phyloP scores from a whole-genome alignment of 2,329 filamentous ascomycete species.

The Trichoderma afroharzianum region DNA sequence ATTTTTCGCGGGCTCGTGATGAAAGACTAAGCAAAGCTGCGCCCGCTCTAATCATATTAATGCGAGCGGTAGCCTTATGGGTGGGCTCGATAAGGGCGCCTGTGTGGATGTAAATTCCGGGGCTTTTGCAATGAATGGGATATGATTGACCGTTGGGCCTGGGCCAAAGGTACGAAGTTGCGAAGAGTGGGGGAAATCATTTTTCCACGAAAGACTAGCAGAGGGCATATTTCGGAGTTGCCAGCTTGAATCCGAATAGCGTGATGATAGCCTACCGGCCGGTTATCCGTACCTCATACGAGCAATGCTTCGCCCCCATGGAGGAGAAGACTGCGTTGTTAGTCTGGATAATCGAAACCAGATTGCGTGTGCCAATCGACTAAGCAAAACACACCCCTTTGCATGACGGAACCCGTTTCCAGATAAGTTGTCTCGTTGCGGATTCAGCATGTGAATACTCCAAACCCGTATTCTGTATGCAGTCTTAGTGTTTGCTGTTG shows the following conservation, averaged over 20 bases:
- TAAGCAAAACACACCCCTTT: not conserved
- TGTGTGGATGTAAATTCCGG: not conserved
- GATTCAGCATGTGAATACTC: not conserved
- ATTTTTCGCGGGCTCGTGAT: not conserved
- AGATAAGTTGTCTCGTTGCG: not conserved
- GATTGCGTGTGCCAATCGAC: not conserved
- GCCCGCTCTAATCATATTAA: conserved; percentile 5
- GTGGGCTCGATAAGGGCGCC: not conserved
- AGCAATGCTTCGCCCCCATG: not conserved
- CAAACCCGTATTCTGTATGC: not conserved
- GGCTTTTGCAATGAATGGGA: not conserved
- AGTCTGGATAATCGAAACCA: not conserved
- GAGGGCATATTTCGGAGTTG: not conserved
- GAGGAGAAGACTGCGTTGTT: not conserved
- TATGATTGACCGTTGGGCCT: not conserved
- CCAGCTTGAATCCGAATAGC: not conserved
- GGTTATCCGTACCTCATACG: not conserved
- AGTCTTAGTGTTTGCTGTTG: not conserved
- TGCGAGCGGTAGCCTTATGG: not conserved
- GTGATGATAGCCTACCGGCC: not conserved
- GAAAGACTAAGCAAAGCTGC: not conserved
- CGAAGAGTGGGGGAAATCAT: not conserved
- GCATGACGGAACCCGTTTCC: not conserved
- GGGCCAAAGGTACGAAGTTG: not conserved
- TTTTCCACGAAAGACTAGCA: not conserved